phyloP scores from a whole-genome alignment of 192 early-diverging fungal genomes.

The Entomortierella parvispora region DNA sequence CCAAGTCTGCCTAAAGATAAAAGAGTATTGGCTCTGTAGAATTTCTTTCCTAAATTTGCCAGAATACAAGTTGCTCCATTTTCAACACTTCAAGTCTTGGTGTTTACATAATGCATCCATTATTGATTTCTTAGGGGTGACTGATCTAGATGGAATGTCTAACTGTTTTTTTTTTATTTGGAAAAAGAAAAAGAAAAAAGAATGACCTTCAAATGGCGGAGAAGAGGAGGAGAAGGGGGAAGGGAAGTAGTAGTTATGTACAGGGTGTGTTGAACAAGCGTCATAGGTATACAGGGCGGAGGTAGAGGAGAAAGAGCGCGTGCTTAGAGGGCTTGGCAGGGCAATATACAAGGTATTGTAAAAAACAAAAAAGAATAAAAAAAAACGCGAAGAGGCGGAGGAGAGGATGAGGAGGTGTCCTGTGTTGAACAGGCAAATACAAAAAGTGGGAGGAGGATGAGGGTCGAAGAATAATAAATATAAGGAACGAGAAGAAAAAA shows the following conservation, averaged over 20 bases:
- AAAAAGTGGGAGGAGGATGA: conserved; percentile 5
- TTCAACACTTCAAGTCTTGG: too few relatives aligned
- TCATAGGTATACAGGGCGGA: conserved; percentile 39
- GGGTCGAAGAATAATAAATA: neutral
- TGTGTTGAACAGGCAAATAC: conserved; percentile 44
- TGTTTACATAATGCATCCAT: too few relatives aligned
- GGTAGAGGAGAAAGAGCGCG: neutral
- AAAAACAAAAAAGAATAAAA: conserved; percentile 9
- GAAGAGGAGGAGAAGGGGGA: neutral
- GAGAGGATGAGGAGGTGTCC: conserved; percentile 11
- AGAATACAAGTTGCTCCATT: too few relatives aligned
- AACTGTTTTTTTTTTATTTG: too few relatives aligned
- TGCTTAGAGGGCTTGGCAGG: neutral
- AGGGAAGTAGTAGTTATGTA: conserved; percentile 13
- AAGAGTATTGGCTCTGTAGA: too few relatives aligned
- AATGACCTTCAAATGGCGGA: conserved; percentile 3
- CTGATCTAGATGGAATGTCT: too few relatives aligned
- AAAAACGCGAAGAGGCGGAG: conserved; percentile 1
- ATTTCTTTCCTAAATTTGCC: too few relatives aligned
- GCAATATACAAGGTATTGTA: neutral
- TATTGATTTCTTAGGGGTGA: too few relatives aligned
- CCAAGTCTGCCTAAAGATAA: conserved; percentile 60
- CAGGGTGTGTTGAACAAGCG: conserved; percentile 54
- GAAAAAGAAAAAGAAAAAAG: neutral
- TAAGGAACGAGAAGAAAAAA: conserved; percentile 8